Evolutionary conservation across 139 green algal species (phyloP).

Genomic region (Chlorella sp.): DNA sequence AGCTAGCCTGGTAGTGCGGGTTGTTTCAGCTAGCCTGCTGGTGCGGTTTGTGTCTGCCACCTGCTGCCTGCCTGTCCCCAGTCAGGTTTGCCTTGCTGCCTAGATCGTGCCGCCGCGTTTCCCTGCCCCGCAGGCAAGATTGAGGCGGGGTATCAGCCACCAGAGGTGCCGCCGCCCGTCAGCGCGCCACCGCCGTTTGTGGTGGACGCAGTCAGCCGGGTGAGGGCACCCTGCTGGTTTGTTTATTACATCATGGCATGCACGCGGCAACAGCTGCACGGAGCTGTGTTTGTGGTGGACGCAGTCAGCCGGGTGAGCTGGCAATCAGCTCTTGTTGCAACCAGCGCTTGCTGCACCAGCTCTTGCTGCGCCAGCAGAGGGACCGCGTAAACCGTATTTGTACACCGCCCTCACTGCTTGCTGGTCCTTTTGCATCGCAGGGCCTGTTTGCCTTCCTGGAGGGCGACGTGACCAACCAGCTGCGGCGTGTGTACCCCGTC

Average conservation of each 20-base stretch:
- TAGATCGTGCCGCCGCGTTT: neutral
- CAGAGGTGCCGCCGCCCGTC: neutral
- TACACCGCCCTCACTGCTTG: neutral
- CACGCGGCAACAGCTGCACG: no score
- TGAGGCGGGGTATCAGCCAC: conserved; percentile 30
- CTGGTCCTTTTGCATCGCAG: neutral
- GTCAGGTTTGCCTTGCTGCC: neutral
- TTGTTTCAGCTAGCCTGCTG: no score
- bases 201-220: conserved; percentile 45
- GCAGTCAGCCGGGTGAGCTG: no score
- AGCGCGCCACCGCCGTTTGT: conserved; percentile 43
- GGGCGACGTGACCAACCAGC: conserved; percentile 52
- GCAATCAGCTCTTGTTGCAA: no score
- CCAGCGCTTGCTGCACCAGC: no score
- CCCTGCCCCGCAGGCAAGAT: conserved; percentile 43
- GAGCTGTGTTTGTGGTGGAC: no score
- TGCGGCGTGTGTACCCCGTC: conserved; percentile 81
- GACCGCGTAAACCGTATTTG: no score
- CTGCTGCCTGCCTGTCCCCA: neutral
- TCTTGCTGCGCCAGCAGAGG: no score
- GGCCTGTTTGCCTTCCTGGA: conserved; percentile 71
- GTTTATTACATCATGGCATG: no score
- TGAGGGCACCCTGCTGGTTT: neutral
- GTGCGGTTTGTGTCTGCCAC: no score
- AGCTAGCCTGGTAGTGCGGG: neutral